Conservation (phyloP, 352 stramenopile species). For the Phytophthora fragariaefolia region DNA sequence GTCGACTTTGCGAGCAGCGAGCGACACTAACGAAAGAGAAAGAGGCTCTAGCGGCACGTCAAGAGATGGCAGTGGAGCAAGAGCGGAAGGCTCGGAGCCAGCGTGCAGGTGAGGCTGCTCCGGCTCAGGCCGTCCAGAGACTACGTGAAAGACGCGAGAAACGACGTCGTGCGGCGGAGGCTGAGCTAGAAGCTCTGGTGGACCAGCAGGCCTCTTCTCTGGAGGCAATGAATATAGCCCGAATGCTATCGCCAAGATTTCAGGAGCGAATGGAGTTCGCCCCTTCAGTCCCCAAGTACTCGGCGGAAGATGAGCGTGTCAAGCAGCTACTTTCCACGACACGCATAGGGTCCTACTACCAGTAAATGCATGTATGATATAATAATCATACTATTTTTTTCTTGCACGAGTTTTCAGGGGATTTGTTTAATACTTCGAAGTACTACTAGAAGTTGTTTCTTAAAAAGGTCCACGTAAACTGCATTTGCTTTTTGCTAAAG, state of each 20-base stretch:
- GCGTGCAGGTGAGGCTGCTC: slow-evolving; percentile 37
- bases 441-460: no score
- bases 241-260: slow-evolving; percentile 79
- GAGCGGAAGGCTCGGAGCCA: slow-evolving; percentile 45
- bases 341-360: slow-evolving; percentile 71
- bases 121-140: slow-evolving; percentile 48
- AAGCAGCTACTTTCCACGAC: slow-evolving; percentile 62
- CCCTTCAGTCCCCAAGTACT: slow-evolving; percentile 59
- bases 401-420: no score
- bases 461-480: slow-evolving; percentile 71
- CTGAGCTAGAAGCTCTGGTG: slow-evolving; percentile 66
- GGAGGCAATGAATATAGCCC: slow-evolving; percentile 82
- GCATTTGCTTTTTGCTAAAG: slow-evolving; percentile 54
- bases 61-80: slow-evolving; percentile 37
- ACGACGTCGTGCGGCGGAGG: slow-evolving; percentile 49
- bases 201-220: slow-evolving; percentile 78
- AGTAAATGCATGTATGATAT: slow-evolving; percentile 45
- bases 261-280: slow-evolving; percentile 63
- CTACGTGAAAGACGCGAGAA: slow-evolving; percentile 60
- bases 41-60: slow-evolving; percentile 30
- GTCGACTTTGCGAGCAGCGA: slow-evolving; percentile 57
- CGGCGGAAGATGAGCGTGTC: slow-evolving; percentile 62
- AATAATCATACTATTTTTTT: no score
- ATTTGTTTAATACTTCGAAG: no score
- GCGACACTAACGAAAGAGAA: slow-evolving; percentile 52